These are phyloP conservation scores for Petrea volubilis DNA, from an alignment of 257 asterid genomes.

Conservation along the genomic window DNA sequence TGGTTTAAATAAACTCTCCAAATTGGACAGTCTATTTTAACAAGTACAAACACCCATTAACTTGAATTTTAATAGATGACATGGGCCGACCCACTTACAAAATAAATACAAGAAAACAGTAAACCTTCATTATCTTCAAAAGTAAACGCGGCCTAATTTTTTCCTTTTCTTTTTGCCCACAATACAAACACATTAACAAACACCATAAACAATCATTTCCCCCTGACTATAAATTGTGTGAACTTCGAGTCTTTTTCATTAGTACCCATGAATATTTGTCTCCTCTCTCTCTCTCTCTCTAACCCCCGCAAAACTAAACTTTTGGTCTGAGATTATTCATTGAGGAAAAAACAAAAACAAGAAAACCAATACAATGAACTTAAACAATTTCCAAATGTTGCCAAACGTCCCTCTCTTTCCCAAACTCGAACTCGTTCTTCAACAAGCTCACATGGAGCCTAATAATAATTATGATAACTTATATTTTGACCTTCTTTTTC, in stretches of 20 bases:
- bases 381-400: slow-evolving; percentile 11
- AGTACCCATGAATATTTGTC: slow-evolving; percentile 11
- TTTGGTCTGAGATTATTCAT: not conserved
- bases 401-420: slow-evolving; percentile 34
- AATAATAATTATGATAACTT: slow-evolving; percentile 5
- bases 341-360: no score
- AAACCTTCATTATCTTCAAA: no score
- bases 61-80: no score
- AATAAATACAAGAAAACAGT: no score
- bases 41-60: no score
- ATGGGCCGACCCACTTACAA: no score
- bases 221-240: slow-evolving; percentile 35
- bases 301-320: no score
- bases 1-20: no score
- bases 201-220: slow-evolving; percentile 12
- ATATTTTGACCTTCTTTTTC: not conserved
- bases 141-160: no score
- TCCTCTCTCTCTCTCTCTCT: not conserved
- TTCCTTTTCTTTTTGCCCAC: not conserved
- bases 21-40: no score
- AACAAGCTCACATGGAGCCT: slow-evolving; percentile 15
- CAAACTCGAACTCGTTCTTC: slow-evolving; percentile 3
- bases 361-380: not conserved
- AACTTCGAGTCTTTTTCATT: slow-evolving; percentile 27
- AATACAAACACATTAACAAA: not conserved